These are phyloP conservation scores for Fraxinus angustifolia DNA, from an alignment of 305 asterid genomes.

Conservation along the genomic window DNA sequence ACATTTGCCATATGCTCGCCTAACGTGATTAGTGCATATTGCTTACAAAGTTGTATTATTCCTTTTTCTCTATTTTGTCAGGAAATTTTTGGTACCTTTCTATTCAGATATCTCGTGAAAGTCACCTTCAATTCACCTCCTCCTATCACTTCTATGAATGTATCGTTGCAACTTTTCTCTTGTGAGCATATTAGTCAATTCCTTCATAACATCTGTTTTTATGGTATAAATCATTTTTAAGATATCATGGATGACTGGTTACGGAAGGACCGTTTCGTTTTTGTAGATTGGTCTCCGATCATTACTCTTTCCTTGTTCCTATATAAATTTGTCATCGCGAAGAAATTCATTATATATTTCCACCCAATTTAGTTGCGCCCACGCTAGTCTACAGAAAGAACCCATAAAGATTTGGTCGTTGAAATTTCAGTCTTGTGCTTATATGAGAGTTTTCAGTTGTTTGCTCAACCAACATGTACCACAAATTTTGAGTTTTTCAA, in stretches of 20 bases:
- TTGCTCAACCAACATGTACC: background rate
- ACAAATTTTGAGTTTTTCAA: background rate
- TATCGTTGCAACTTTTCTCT: background rate
- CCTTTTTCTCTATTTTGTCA: background rate
- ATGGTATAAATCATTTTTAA: background rate
- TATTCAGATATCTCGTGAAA: background rate
- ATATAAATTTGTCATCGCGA: background rate
- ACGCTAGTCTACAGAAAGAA: background rate
- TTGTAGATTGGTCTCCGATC: background rate
- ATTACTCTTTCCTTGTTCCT: no score
- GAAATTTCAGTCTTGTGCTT: background rate
- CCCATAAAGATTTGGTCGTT: background rate
- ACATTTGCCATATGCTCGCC: background rate
- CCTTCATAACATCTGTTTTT: background rate
- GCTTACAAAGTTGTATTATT: background rate
- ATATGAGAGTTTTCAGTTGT: background rate
- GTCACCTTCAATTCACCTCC: background rate
- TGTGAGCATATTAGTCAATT: background rate
- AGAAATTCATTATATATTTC: background rate
- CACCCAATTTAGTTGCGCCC: background rate
- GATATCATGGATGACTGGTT: background rate
- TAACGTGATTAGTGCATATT: no score
- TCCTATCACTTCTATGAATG: background rate
- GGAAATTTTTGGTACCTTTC: background rate
- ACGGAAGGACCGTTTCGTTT: background rate